Evolutionary conservation across 139 green algal species (phyloP).

Genomic region (Tetradesmus lagerheimii): DNA sequence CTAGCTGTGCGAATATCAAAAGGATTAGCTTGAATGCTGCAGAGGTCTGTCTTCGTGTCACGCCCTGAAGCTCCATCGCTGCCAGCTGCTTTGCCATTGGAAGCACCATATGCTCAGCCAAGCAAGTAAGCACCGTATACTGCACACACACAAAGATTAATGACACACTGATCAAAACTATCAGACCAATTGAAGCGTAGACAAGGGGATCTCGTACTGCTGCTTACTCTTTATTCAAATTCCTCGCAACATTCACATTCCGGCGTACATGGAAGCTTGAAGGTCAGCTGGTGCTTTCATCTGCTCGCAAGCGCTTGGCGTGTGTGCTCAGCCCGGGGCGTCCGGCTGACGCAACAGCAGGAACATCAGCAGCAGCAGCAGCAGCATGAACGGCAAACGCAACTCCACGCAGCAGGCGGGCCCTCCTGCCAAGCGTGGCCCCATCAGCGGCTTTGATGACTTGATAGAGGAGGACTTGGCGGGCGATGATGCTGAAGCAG

Average conservation of each 20-base stretch:
- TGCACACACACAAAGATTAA: no score
- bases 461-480: conserved; percentile 55
- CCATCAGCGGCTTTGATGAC: conserved; percentile 41
- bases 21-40: no score
- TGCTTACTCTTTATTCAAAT: background rate
- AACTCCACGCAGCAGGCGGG: conserved; percentile 6
- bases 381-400: conserved; percentile 38
- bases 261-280: background rate
- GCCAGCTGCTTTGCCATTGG: no score
- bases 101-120: no score
- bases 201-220: background rate
- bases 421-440: conserved; percentile 31
- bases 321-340: background rate
- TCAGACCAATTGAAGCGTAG: no score
- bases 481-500: background rate
- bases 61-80: no score
- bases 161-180: no score
- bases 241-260: background rate
- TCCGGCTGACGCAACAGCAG: background rate
- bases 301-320: background rate
- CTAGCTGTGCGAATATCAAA: no score
- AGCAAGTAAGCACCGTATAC: no score
- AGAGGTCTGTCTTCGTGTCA: no score
- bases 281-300: background rate
- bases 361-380: background rate